phyloP scores from a whole-genome alignment of 768 basidiomycete species.

The Atractiella rhizophila region DNA sequence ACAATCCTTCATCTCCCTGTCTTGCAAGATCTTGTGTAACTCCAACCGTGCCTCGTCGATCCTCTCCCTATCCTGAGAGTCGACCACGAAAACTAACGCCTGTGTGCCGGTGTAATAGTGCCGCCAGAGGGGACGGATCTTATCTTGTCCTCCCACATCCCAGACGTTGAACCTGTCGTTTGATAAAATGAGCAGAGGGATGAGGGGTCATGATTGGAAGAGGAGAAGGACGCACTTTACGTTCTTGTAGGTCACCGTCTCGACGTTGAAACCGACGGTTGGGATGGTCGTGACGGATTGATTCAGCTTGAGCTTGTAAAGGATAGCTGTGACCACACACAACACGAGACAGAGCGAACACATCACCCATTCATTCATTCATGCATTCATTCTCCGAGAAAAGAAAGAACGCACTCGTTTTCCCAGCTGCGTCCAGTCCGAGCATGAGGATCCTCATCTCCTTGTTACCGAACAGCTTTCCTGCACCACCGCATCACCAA shows the following conservation, averaged over 20 bases:
- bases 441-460: constrained; percentile 72
- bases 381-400: not conserved
- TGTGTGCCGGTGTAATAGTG: constrained; percentile 99
- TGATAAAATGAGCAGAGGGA: not conserved
- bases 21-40: constrained; percentile 79
- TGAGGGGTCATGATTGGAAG: not conserved
- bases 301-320: constrained; percentile 96
- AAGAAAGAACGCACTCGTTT: constrained; percentile 51
- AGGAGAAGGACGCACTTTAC: constrained; percentile 27
- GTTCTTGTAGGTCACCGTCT: constrained; percentile 97
- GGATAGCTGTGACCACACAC: constrained; percentile 39
- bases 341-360: not conserved
- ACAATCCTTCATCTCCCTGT: constrained; percentile 96
- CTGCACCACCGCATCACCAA: not conserved
- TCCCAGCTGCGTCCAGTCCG: constrained; percentile 89
- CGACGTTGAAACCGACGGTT: constrained; percentile 95
- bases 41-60: constrained; percentile 93
- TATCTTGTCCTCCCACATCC: constrained; percentile 93
- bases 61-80: constrained; percentile 80
- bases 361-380: too few relatives aligned
- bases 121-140: constrained; percentile 92
- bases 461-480: constrained; percentile 69
- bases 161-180: too few relatives aligned
- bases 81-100: constrained; percentile 92
- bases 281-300: constrained; percentile 97